Evolutionary conservation across 805 yeast genomes (phyloP).

Genomic region (Clavispora fructus): DNA sequence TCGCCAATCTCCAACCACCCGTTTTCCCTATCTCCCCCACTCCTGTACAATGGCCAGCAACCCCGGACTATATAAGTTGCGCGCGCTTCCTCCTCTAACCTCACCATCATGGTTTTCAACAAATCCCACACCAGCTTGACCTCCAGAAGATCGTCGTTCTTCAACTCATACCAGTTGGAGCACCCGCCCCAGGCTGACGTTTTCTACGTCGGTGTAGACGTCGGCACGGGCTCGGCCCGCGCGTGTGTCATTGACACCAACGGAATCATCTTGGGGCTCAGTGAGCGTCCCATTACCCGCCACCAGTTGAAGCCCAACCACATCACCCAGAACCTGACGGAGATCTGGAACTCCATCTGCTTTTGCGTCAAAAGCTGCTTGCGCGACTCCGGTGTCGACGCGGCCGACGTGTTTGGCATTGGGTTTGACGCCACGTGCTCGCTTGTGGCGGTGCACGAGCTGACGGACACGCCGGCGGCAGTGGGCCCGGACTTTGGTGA

Average conservation of each 20-base stretch:
- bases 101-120: slow-evolving; percentile 13
- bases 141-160: slow-evolving; percentile 34
- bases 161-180: slow-evolving; percentile 29
- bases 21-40: too few species aligned
- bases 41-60: background rate
- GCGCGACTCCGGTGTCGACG: slow-evolving; percentile 68
- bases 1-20: too few species aligned
- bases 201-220: slow-evolving; percentile 79
- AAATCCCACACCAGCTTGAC: slow-evolving; percentile 39
- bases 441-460: slow-evolving; percentile 69
- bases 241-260: slow-evolving; percentile 84
- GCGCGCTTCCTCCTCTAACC: background rate
- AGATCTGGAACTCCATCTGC: slow-evolving; percentile 88
- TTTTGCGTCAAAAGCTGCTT: slow-evolving; percentile 73
- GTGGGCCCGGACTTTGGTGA: slow-evolving; percentile 89
- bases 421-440: slow-evolving; percentile 99
- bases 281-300: slow-evolving; percentile 75
- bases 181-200: slow-evolving; percentile 41
- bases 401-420: slow-evolving; percentile 67
- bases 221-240: slow-evolving; percentile 97
- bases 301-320: slow-evolving; percentile 66
- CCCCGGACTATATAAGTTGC: background rate
- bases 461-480: slow-evolving; percentile 63
- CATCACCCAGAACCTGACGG: slow-evolving; percentile 83
- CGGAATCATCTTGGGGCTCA: slow-evolving; percentile 75